Conservation (phyloP, 768 basidiomycete species). For the Amanita exitialis region DNA sequence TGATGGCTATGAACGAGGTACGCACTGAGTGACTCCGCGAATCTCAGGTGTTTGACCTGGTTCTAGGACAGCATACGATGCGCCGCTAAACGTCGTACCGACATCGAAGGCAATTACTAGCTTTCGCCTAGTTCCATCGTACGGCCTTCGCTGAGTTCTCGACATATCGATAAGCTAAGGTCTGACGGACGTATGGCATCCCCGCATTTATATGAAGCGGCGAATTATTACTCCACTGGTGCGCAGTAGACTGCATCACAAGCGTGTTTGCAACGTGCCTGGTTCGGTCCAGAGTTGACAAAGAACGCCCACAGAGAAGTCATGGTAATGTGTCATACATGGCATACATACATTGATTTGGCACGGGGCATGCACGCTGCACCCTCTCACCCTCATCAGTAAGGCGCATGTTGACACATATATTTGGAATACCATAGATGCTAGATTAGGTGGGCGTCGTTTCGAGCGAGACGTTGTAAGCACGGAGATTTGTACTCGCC, state of each 20-base stretch:
- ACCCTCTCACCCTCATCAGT: background rate
- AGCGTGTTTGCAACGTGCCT: background rate
- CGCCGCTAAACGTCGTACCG: conserved; percentile 40
- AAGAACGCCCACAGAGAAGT: background rate
- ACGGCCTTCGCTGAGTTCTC: conserved; percentile 19
- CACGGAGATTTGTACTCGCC: too few relatives aligned
- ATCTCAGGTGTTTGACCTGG: conserved; percentile 23
- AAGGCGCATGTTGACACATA: background rate
- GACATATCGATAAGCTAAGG: conserved; percentile 7
- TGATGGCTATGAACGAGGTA: conserved; percentile 3
- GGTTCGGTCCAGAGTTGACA: background rate
- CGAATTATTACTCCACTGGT: background rate
- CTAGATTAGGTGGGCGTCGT: background rate
- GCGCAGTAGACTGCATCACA: background rate
- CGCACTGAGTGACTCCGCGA: conserved; percentile 24
- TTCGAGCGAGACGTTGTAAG: background rate
- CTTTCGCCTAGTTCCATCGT: conserved; percentile 27
- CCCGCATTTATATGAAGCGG: background rate
- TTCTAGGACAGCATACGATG: conserved; percentile 24
- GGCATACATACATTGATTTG: background rate
- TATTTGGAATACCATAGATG: background rate
- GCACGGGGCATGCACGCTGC: too few relatives aligned
- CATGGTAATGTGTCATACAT: background rate
- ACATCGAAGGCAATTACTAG: conserved; percentile 42
- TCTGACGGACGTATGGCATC: too few relatives aligned